A percentile compares a stretch with the other conserved stretches of the same genome.
Evolutionary conservation across 2,329 filamentous ascomycete species (phyloP).

Genomic region (Ceratocystis lukuohia): DNA sequence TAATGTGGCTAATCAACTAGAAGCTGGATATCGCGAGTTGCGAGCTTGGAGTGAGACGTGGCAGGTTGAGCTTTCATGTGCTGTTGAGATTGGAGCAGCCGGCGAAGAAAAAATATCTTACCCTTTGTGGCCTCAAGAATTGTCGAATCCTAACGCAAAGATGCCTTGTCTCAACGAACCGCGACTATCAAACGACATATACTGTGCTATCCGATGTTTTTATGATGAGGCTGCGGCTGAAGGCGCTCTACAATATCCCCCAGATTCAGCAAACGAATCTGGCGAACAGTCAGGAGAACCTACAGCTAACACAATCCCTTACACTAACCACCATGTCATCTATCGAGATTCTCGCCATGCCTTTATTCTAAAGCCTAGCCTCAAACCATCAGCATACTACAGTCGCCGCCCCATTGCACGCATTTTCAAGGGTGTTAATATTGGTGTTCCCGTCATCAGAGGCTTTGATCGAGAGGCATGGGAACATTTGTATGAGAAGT

Average conservation of each 20-base stretch:
- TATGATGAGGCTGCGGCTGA: slow-evolving; percentile 45
- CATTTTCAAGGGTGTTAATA: slow-evolving; percentile 67
- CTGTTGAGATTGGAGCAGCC: slow-evolving; percentile 73
- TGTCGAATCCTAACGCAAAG: slow-evolving; percentile 18
- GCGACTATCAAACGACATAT: slow-evolving; percentile 39
- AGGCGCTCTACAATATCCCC: slow-evolving; percentile 27
- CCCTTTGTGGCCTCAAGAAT: slow-evolving; percentile 55
- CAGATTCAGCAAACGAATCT: slow-evolving; percentile 13
- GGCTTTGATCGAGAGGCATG: slow-evolving; percentile 72
- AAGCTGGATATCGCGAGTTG: slow-evolving; percentile 77
- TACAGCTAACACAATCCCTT: slow-evolving; percentile 40
- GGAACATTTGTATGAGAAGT: slow-evolving; percentile 53
- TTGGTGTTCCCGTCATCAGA: slow-evolving; percentile 77
- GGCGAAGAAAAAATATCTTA: slow-evolving; percentile 88
- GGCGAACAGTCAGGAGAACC: slow-evolving; percentile 22
- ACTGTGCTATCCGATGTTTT: slow-evolving; percentile 47
- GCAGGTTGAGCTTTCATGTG: slow-evolving; percentile 80
- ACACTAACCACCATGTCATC: slow-evolving; percentile 67
- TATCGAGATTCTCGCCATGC: slow-evolving; percentile 68
- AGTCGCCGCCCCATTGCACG: slow-evolving; percentile 68
- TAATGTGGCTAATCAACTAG: slow-evolving; percentile 76
- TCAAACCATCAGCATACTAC: slow-evolving; percentile 76
- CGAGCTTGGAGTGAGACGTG: slow-evolving; percentile 85
- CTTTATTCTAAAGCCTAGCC: slow-evolving; percentile 72
- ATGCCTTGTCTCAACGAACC: slow-evolving; percentile 25